These are phyloP conservation scores for Albugo candida DNA, from an alignment of 352 stramenopile species.

Conservation along the genomic window DNA sequence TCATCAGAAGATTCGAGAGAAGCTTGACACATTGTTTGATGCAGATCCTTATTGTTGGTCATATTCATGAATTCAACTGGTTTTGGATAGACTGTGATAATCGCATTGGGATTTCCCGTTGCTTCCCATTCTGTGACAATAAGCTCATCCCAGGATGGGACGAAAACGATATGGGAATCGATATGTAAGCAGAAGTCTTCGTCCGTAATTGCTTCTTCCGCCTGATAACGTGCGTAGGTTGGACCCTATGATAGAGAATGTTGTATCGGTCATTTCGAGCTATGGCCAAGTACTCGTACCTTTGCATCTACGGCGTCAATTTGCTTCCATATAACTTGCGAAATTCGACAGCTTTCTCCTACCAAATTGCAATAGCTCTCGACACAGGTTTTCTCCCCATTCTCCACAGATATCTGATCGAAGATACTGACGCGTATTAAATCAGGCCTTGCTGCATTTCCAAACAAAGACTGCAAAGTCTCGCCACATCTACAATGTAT, in stretches of 20 bases:
- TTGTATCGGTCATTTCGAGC: background rate
- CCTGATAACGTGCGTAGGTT: constrained; percentile 47
- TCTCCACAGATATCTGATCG: constrained; percentile 45
- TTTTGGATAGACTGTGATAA: constrained; percentile 72
- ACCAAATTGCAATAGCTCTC: constrained; percentile 49
- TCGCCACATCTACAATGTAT: constrained; percentile 38
- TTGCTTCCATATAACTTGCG: constrained; percentile 42
- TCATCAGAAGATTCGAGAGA: constrained; percentile 47
- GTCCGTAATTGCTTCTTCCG: constrained; percentile 50
- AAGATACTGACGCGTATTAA: constrained; percentile 39
- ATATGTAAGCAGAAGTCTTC: constrained; percentile 69
- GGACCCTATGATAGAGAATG: constrained; percentile 20
- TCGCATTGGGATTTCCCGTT: constrained; percentile 42
- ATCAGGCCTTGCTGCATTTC: constrained; percentile 36
- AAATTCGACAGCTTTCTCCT: constrained; percentile 33
- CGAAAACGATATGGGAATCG: constrained; percentile 64
- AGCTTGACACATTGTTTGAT: constrained; percentile 62
- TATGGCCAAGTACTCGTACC: constrained; percentile 10
- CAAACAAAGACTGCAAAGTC: constrained; percentile 61
- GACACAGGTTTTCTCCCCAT: constrained; percentile 44
- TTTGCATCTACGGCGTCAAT: constrained; percentile 49
- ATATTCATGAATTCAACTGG: constrained; percentile 37
- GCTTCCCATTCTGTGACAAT: constrained; percentile 51
- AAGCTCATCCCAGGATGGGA: constrained; percentile 56
- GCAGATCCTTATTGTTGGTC: constrained; percentile 26